phyloP scores from a whole-genome alignment of 2,329 filamentous ascomycete species.

The Meredithiella fracta region DNA sequence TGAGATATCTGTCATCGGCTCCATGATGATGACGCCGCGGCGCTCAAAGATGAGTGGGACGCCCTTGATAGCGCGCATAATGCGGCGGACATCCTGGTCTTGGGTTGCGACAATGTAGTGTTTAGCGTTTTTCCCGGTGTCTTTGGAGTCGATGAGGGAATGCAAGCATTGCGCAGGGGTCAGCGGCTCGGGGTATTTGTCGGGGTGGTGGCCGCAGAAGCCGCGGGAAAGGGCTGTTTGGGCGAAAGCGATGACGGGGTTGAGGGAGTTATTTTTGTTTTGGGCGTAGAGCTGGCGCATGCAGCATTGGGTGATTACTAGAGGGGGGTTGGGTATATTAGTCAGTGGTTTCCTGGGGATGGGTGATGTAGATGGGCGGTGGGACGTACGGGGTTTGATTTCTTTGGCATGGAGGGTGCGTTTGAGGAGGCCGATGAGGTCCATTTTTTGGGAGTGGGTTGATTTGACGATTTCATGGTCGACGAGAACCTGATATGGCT shows the following conservation, averaged over 20 bases:
- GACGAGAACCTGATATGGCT: conserved; percentile 84
- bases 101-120: conserved; percentile 66
- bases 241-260: conserved; percentile 52
- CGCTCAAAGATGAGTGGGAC: conserved; percentile 67
- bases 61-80: conserved; percentile 50
- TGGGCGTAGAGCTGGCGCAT: conserved; percentile 62
- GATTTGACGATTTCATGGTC: conserved; percentile 75
- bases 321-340: too few species aligned
- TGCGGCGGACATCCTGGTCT: conserved; percentile 44
- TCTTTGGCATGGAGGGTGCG: conserved; percentile 69
- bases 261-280: conserved; percentile 35
- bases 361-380: background rate
- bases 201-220: conserved; percentile 60
- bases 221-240: conserved; percentile 57
- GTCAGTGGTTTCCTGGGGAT: background rate
- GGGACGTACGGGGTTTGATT: conserved; percentile 53
- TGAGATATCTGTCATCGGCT: conserved; percentile 57
- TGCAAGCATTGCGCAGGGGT: conserved; percentile 52
- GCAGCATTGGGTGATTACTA: conserved; percentile 66
- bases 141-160: conserved; percentile 65
- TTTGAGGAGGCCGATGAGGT: conserved; percentile 59
- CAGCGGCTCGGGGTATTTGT: conserved; percentile 54
- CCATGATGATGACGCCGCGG: conserved; percentile 53
- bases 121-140: conserved; percentile 54
- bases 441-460: conserved; percentile 74